Conservation (phyloP, 2,329 filamentous ascomycete species). For the Zalaria sp. region DNA sequence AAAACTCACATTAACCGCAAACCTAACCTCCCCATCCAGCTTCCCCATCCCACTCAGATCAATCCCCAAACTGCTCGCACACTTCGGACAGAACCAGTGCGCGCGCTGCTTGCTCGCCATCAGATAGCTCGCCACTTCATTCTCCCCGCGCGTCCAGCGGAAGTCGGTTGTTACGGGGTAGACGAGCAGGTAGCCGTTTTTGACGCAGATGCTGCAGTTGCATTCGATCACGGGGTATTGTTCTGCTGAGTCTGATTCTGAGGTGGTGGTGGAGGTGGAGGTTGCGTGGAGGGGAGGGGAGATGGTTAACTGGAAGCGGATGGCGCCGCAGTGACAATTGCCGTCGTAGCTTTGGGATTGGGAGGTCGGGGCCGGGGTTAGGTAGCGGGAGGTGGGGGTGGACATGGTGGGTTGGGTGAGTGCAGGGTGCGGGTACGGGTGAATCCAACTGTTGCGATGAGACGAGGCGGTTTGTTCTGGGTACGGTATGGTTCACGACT, state of each 20-base stretch:
- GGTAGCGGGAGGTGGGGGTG: background rate
- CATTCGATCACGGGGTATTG: conserved; percentile 11
- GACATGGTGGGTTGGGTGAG: background rate
- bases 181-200: conserved; percentile 9
- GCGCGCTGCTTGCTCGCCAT: conserved; percentile 8
- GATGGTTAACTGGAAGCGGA: conserved; percentile 11
- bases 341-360: conserved; percentile 8
- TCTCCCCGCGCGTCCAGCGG: background rate
- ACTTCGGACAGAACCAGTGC: conserved; percentile 12
- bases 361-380: conserved; percentile 1
- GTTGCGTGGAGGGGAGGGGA: conserved; percentile 12
- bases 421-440: background rate
- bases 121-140: conserved; percentile 5
- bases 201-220: conserved; percentile 12
- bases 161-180: conserved; percentile 8
- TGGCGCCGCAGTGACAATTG: conserved; percentile 16
- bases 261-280: background rate
- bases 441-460: too few relatives aligned
- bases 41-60: conserved; percentile 9
- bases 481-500: too few relatives aligned
- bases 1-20: conserved; percentile 11
- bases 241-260: conserved; percentile 3
- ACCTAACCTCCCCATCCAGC: conserved; percentile 7
- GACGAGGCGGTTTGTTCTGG: too few relatives aligned
- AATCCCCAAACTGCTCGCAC: conserved; percentile 10